Conservation (phyloP, 768 basidiomycete genomes). For the Termitomyces sp. region DNA sequence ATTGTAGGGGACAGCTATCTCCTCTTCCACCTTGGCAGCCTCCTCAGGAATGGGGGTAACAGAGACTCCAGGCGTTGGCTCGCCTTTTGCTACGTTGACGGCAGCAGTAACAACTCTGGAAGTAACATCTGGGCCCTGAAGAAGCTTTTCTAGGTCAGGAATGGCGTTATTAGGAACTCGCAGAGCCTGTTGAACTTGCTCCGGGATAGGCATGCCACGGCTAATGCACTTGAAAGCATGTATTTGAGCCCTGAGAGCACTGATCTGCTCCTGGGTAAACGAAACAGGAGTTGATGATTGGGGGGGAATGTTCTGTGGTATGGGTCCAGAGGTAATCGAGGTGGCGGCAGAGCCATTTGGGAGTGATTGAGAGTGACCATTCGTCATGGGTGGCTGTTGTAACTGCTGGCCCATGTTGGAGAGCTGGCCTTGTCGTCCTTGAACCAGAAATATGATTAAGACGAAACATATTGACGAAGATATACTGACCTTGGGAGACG, state of each 20-base stretch:
- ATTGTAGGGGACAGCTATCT: constrained; percentile 39
- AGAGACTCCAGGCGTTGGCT: constrained; percentile 25
- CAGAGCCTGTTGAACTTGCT: constrained; percentile 66
- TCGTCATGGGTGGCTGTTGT: constrained; percentile 32
- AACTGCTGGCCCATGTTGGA: constrained; percentile 30
- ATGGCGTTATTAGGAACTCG: constrained; percentile 59
- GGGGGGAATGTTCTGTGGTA: constrained; percentile 47
- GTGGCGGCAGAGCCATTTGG: constrained; percentile 39
- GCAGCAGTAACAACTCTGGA: constrained; percentile 70
- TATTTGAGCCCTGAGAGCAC: constrained; percentile 76
- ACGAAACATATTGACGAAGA: constrained; percentile 4
- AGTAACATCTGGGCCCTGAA: constrained; percentile 56
- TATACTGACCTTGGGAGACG: constrained; percentile 34
- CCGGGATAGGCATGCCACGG: constrained; percentile 64
- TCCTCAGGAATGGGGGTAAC: constrained; percentile 32
- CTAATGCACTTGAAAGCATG: constrained; percentile 74
- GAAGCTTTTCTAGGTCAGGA: constrained; percentile 60
- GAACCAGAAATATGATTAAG: constrained; percentile 3
- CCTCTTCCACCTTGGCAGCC: constrained; percentile 56
- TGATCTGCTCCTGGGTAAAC: constrained; percentile 74
- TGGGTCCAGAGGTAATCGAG: constrained; percentile 45
- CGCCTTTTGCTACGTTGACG: constrained; percentile 67
- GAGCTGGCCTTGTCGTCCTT: constrained; percentile 22
- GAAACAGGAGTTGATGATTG: constrained; percentile 73
- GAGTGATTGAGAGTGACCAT: constrained; percentile 39